Evolutionary conservation across 352 stramenopile species (phyloP).

Genomic region (Stramenopiles sp.): DNA sequence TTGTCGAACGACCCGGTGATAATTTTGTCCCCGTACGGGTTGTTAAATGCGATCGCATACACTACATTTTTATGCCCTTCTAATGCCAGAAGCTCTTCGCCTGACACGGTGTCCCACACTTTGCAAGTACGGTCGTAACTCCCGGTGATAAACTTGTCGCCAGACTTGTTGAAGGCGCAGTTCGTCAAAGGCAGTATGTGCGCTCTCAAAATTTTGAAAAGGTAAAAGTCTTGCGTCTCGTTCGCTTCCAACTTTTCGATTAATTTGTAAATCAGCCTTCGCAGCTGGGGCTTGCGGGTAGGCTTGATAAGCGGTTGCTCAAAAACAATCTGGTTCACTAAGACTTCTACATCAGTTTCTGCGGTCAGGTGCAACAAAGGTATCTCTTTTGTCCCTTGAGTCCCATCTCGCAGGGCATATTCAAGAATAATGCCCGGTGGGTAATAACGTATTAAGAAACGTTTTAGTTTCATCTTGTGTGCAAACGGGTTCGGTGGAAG

Average conservation of each 20-base stretch:
- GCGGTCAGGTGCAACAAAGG: constrained; percentile 73
- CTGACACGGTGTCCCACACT: constrained; percentile 80
- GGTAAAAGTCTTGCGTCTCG: constrained; percentile 78
- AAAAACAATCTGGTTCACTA: constrained; percentile 84
- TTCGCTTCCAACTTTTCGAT: constrained; percentile 83
- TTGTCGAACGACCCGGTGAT: constrained; percentile 86
- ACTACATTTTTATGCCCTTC: constrained; percentile 87
- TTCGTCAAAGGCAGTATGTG: constrained; percentile 86
- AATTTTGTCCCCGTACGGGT: constrained; percentile 83
- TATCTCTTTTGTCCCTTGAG: constrained; percentile 78
- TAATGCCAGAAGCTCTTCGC: constrained; percentile 71
- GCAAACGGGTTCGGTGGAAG: too few relatives aligned
- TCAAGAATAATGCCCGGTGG: constrained; percentile 82
- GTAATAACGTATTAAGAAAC: constrained; percentile 83
- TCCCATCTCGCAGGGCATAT: constrained; percentile 76
- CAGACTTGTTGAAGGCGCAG: constrained; percentile 87
- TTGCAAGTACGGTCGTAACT: constrained; percentile 84
- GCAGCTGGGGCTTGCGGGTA: constrained; percentile 72
- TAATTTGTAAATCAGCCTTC: constrained; percentile 75
- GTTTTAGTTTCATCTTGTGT: constrained; percentile 83
- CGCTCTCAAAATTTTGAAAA: constrained; percentile 82
- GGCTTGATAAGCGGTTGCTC: constrained; percentile 76
- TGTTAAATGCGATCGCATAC: constrained; percentile 89
- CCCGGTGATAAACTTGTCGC: constrained; percentile 87
- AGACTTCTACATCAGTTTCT: constrained; percentile 73